phyloP scores from a whole-genome alignment of 306 rosid species.

The Clitoria ternatea region DNA sequence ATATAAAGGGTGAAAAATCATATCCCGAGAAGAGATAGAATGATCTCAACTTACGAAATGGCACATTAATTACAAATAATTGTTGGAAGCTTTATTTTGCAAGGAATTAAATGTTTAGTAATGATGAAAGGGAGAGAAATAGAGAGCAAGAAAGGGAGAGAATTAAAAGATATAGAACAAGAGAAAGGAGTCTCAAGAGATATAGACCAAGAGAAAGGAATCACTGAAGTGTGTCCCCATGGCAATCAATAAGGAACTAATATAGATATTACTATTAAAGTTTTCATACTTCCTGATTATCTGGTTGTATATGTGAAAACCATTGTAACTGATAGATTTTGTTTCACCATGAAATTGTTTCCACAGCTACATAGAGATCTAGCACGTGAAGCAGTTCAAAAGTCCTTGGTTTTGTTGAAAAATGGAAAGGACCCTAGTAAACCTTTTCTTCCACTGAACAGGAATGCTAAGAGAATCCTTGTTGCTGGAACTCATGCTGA shows the following conservation, averaged over 20 bases:
- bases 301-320: not conserved
- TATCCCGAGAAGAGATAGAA: too few species aligned
- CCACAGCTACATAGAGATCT: constrained; percentile 67
- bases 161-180: not conserved
- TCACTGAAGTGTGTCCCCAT: not conserved
- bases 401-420: constrained; percentile 82
- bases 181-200: not conserved
- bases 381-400: constrained; percentile 73
- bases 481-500: constrained; percentile 82
- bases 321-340: not conserved
- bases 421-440: constrained; percentile 59
- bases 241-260: not conserved
- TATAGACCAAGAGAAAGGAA: not conserved
- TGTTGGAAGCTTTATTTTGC: not conserved
- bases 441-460: constrained; percentile 63
- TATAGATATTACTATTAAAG: not conserved
- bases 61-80: too few species aligned
- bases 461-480: constrained; percentile 54
- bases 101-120: not conserved
- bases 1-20: not conserved
- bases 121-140: not conserved
- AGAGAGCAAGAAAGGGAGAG: not conserved
- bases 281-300: not conserved
- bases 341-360: not conserved
- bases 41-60: too few species aligned